Conservation (phyloP, 805 yeast genomes). For the Yamadazyma sp. region DNA sequence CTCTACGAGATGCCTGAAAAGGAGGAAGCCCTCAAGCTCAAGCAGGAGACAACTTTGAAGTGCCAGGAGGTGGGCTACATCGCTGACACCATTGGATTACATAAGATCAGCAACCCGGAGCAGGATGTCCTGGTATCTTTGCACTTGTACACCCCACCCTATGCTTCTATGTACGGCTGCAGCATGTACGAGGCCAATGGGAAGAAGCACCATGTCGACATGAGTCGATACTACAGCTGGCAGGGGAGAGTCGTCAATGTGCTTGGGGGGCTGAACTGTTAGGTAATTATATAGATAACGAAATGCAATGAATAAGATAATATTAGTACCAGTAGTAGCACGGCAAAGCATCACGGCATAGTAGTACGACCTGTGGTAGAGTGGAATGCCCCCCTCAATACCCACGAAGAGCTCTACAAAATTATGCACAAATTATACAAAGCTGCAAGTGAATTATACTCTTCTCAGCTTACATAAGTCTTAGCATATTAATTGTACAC, state of each 20-base stretch:
- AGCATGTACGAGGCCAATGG: slow-evolving; percentile 48
- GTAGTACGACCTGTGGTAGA: too few species aligned
- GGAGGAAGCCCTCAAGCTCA: slow-evolving; percentile 27
- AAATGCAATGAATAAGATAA: too few species aligned
- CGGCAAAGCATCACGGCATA: too few species aligned
- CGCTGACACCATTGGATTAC: slow-evolving; percentile 64
- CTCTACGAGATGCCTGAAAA: slow-evolving; percentile 51
- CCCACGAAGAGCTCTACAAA: too few species aligned
- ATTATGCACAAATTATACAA: too few species aligned
- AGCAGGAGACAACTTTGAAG: slow-evolving; percentile 27
- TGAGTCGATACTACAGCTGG: slow-evolving; percentile 62
- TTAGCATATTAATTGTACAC: too few species aligned
- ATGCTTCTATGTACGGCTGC: slow-evolving; percentile 62
- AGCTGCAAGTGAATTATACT: too few species aligned
- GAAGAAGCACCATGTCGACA: slow-evolving; percentile 52
- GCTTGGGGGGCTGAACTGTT: slow-evolving; percentile 6
- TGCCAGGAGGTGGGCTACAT: slow-evolving; percentile 61
- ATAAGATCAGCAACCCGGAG: slow-evolving; percentile 54
- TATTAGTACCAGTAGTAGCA: too few species aligned
- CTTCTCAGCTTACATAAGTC: too few species aligned
- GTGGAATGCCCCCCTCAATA: too few species aligned
- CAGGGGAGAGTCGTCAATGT: slow-evolving; percentile 40
- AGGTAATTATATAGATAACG: too few species aligned
- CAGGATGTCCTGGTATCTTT: slow-evolving; percentile 53
- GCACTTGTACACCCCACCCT: slow-evolving; percentile 77